Evolutionary conservation across 2,329 filamentous ascomycete species (phyloP).

Genomic region (Calonectria fujianensis): DNA sequence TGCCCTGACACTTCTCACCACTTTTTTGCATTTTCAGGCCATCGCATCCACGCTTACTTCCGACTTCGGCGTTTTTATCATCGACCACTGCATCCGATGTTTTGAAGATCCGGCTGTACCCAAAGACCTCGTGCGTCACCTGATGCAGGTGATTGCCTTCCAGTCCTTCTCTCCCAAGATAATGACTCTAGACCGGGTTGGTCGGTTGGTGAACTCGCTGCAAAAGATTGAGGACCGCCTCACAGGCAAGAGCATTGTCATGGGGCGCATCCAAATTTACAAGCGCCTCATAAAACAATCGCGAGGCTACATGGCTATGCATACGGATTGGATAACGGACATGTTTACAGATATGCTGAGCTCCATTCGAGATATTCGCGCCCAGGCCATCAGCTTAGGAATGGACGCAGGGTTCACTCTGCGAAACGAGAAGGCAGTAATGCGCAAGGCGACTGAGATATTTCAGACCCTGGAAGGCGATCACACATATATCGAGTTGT

Average conservation of each 20-base stretch:
- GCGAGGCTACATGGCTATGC: conserved; percentile 80
- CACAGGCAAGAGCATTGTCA: conserved; percentile 87
- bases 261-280: conserved; percentile 86
- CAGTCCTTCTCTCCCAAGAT: conserved; percentile 86
- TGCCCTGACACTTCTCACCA: conserved; percentile 84
- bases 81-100: conserved; percentile 86
- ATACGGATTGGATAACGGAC: conserved; percentile 87
- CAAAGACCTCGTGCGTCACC: conserved; percentile 85
- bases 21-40: conserved; percentile 84
- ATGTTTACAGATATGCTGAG: conserved; percentile 89
- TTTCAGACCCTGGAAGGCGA: conserved; percentile 71
- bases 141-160: conserved; percentile 86
- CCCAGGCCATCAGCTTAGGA: conserved; percentile 83
- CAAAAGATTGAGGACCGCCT: conserved; percentile 83
- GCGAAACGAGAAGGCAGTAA: conserved; percentile 80
- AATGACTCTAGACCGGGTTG: conserved; percentile 82
- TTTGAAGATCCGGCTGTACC: conserved; percentile 81
- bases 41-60: conserved; percentile 82
- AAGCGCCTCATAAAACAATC: conserved; percentile 84
- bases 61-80: conserved; percentile 86
- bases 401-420: conserved; percentile 81
- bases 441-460: conserved; percentile 79
- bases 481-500: conserved; percentile 81
- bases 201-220: conserved; percentile 81
- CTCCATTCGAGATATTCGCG: conserved; percentile 83